phyloP scores from a whole-genome alignment of 495 filamentous ascomycete genomes.

The Penicillium argentinense region DNA sequence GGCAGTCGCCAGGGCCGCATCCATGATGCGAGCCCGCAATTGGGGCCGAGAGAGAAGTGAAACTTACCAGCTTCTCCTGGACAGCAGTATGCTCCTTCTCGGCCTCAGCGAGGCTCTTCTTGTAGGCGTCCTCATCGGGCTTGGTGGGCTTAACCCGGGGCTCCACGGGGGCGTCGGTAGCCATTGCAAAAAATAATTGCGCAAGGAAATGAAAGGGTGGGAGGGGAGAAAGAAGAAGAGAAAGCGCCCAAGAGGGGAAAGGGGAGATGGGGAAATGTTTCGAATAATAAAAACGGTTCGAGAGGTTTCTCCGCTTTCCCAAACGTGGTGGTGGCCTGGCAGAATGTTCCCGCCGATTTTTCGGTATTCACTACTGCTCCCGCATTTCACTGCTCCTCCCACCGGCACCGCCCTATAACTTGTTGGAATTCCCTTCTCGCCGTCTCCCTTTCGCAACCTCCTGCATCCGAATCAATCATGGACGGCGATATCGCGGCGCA shows the following conservation, averaged over 20 bases:
- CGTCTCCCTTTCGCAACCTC: not conserved
- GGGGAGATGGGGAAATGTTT: conserved; percentile 26
- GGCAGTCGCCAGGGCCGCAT: too few species aligned
- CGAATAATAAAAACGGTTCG: conserved; percentile 31
- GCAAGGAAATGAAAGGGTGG: conserved; percentile 11
- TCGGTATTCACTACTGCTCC: conserved; percentile 26
- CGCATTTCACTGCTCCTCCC: conserved; percentile 14
- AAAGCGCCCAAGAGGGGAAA: conserved; percentile 12
- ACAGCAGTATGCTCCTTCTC: conserved; percentile 79
- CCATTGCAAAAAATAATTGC: conserved; percentile 29
- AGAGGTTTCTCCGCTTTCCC: conserved; percentile 33
- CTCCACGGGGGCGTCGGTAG: conserved; percentile 43
- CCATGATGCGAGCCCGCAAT: too few species aligned
- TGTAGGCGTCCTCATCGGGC: conserved; percentile 54
- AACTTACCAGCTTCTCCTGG: conserved; percentile 75
- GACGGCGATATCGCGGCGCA: conserved; percentile 51
- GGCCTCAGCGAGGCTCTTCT: conserved; percentile 68
- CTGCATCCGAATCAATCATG: conserved; percentile 31
- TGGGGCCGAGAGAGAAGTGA: conserved; percentile 5
- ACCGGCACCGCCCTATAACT: conserved; percentile 4
- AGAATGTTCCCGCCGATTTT: conserved; percentile 39
- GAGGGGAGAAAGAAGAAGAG: conserved; percentile 13
- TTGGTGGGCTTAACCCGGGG: conserved; percentile 51
- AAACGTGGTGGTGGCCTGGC: conserved; percentile 18
- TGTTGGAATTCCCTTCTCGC: not conserved